Evolutionary conservation across 78 protist species (phyloP), one percentile per base, ranked within the genome.

Genomic region (Acrasis kona): DNA sequence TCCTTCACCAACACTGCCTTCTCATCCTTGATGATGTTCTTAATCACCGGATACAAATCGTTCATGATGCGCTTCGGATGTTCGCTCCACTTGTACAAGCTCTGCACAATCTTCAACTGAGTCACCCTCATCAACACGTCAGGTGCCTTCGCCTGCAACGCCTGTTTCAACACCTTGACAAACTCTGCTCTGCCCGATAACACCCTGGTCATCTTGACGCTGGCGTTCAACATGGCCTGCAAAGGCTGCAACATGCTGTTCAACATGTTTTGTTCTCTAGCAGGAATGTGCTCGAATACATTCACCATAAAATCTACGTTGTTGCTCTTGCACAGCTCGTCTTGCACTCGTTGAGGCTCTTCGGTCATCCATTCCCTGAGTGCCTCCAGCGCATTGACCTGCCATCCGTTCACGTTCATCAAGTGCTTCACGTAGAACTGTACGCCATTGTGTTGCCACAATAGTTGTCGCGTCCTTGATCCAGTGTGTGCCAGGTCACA

Each of bases 401-500:
- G 86, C 86, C 89, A 91, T 40, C 58, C 64, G 35, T 71, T 37
- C 40, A 76, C 84, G 27, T 73, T 41, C 5, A 91, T 67, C 10
- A 91, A 77, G 7, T 42, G 40, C 19, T 19, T 19, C 31, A 89
- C 29, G 37, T 88, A 92, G 40, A 91, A 83, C 9, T 32, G 42
- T 34, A 91, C 75, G 58, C 87, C 83, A 70, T 88, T 5, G 65
- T 91, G n/a, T 35, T 76, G 61, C 90, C 78, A 82, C 29, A 90
- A 58, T 34, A 86, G 87, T 10, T 57, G 31, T 37, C 92, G 65
- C 8, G 90, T 74, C 2, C 71, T 86, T 69, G 72, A 80, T 4
- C 78, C 74, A 10, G 91, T 78, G 41, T 78, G 84, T n/a, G 89
- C 89, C 8, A 92, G 39, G 74, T 91, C 95, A 78, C 91, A 92